A percentile compares a stretch with the other conserved stretches of the same genome.
Conservation (phyloP, 2,329 filamentous ascomycete genomes). For the Talaromyces sp. region DNA sequence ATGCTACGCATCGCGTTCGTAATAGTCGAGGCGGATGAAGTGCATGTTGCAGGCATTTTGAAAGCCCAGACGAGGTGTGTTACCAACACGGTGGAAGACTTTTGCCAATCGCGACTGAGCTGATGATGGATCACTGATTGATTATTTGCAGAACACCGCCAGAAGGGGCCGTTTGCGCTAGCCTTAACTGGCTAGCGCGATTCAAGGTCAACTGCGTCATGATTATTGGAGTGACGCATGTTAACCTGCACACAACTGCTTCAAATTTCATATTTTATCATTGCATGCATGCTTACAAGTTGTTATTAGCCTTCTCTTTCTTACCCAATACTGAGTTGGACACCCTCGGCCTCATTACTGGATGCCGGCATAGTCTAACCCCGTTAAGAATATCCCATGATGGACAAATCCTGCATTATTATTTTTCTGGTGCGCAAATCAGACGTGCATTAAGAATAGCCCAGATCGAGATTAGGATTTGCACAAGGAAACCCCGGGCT, state of each 20-base stretch:
- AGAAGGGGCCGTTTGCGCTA: neutral
- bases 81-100: neutral
- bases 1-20: neutral
- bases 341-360: neutral
- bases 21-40: neutral
- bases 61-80: neutral
- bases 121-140: neutral
- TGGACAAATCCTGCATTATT: neutral
- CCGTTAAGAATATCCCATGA: neutral
- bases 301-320: neutral
- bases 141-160: neutral
- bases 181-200: neutral
- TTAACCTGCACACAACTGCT: neutral
- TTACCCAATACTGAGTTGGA: neutral
- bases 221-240: neutral
- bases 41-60: neutral
- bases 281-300: neutral
- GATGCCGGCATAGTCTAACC: neutral
- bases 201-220: neutral
- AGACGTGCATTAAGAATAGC: neutral
- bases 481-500: neutral
- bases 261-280: neutral
- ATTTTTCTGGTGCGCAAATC: too few relatives aligned
- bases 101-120: neutral
- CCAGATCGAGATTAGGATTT: neutral